Evolutionary conservation across 495 filamentous ascomycete genomes (phyloP).

Genomic region (Penicillium verhagenii): DNA sequence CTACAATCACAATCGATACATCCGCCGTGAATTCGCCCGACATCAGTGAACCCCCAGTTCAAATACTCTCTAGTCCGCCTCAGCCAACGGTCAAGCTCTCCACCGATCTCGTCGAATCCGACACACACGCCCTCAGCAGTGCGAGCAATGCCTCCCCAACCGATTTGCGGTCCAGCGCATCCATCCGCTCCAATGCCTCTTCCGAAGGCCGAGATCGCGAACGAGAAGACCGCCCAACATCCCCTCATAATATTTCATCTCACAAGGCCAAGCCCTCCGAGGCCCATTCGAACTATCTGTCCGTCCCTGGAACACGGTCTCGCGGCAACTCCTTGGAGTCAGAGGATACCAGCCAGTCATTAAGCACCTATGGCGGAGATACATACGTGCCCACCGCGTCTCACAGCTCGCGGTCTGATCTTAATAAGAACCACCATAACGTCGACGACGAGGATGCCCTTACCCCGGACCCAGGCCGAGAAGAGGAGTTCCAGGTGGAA

Average conservation of each 20-base stretch:
- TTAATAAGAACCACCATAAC: conserved; percentile 36
- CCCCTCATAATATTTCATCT: conserved; percentile 85
- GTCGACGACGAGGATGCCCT: conserved; percentile 60
- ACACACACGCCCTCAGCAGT: conserved; percentile 41
- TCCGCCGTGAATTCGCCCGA: conserved; percentile 56
- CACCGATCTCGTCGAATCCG: conserved; percentile 42
- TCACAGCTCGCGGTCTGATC: conserved; percentile 33
- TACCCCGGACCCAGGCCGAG: conserved; percentile 66
- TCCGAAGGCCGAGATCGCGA: conserved; percentile 71
- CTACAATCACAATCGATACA: conserved; percentile 76
- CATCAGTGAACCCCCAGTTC: conserved; percentile 25
- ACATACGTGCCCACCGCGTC: conserved; percentile 43
- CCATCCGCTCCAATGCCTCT: conserved; percentile 58
- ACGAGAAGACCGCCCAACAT: conserved; percentile 73
- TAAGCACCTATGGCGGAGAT: conserved; percentile 52
- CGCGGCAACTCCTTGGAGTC: conserved; percentile 67
- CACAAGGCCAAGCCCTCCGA: conserved; percentile 54
- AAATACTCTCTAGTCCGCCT: conserved; percentile 34
- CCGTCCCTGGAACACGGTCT: conserved; percentile 60
- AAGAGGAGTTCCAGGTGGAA: conserved; percentile 68
- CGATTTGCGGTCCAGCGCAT: conserved; percentile 55
- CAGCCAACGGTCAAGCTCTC: conserved; percentile 47
- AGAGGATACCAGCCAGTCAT: conserved; percentile 49
- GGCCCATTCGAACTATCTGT: conserved; percentile 56
- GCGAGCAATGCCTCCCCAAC: conserved; percentile 48